A percentile compares a stretch with the other conserved stretches of the same genome.
Conservation (phyloP, 495 filamentous ascomycete genomes). For the Parathielavia hyrcaniae region DNA sequence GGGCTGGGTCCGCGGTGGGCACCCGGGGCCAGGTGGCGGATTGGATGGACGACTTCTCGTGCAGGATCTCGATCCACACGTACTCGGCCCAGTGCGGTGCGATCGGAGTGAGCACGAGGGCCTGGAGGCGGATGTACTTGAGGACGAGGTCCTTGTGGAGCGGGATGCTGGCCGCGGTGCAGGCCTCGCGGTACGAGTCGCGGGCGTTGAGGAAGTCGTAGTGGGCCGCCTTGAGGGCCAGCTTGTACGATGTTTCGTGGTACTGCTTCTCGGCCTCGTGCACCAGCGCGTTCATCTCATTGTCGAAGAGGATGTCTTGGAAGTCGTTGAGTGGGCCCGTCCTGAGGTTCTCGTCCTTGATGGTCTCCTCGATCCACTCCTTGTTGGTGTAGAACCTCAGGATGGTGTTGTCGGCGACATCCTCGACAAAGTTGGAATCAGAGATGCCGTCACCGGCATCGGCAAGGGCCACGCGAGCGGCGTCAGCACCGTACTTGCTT, state of each 20-base stretch:
- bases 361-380: constrained; percentile 85
- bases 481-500: constrained; percentile 91
- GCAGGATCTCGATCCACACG: constrained; percentile 83
- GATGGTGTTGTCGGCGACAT: constrained; percentile 84
- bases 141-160: constrained; percentile 74
- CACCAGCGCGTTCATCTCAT: constrained; percentile 84
- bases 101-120: constrained; percentile 51
- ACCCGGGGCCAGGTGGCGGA: constrained; percentile 68
- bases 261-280: constrained; percentile 70
- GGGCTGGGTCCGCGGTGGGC: constrained; percentile 51
- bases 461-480: constrained; percentile 81
- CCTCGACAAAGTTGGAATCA: constrained; percentile 96
- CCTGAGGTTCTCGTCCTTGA: constrained; percentile 65
- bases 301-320: constrained; percentile 85
- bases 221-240: constrained; percentile 80
- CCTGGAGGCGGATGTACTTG: constrained; percentile 80
- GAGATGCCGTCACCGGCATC: constrained; percentile 92
- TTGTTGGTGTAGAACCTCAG: constrained; percentile 77
- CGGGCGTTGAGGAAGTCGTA: constrained; percentile 84
- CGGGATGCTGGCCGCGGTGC: constrained; percentile 62
- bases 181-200: constrained; percentile 84
- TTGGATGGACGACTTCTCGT: constrained; percentile 70
- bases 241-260: constrained; percentile 76
- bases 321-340: constrained; percentile 67
- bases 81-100: constrained; percentile 94